These are phyloP conservation scores for Fusarium fujikuroi DNA, from an alignment of 2,329 filamentous ascomycete species.

Conservation along the genomic window DNA sequence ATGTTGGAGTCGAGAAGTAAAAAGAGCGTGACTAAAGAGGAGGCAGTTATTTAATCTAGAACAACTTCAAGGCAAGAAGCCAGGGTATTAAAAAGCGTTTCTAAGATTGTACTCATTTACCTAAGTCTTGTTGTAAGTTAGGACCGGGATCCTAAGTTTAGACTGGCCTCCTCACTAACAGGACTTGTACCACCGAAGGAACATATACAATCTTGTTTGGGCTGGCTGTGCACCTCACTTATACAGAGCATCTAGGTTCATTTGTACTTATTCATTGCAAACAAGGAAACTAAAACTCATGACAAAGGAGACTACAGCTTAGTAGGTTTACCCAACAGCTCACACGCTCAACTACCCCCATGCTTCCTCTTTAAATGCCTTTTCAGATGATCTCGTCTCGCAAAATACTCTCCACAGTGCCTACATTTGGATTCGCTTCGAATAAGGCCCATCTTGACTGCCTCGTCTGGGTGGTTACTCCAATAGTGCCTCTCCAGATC, in stretches of 20 bases:
- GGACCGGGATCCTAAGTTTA: background rate
- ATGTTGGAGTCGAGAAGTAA: background rate
- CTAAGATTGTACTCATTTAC: no score
- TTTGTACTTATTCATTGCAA: background rate
- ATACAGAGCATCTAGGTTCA: background rate
- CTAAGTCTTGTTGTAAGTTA: background rate
- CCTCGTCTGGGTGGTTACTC: background rate
- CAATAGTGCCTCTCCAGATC: constrained; percentile 14
- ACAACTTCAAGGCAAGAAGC: background rate
- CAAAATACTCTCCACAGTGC: background rate
- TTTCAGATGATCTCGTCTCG: constrained; percentile 15
- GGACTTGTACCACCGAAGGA: background rate
- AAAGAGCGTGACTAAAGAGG: background rate
- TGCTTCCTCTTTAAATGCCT: constrained; percentile 16
- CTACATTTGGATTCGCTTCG: background rate
- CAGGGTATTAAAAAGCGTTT: background rate
- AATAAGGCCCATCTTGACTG: background rate
- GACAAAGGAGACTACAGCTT: constrained; percentile 1
- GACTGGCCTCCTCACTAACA: background rate
- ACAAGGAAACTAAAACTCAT: background rate
- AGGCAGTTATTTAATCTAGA: background rate
- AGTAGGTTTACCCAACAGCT: background rate
- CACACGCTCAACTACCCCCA: background rate
- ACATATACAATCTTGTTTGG: background rate
- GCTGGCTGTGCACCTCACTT: no score